Base-by-base conservation (phyloP, 306 rosid species). In the Prinsepia uniflora region DNA sequence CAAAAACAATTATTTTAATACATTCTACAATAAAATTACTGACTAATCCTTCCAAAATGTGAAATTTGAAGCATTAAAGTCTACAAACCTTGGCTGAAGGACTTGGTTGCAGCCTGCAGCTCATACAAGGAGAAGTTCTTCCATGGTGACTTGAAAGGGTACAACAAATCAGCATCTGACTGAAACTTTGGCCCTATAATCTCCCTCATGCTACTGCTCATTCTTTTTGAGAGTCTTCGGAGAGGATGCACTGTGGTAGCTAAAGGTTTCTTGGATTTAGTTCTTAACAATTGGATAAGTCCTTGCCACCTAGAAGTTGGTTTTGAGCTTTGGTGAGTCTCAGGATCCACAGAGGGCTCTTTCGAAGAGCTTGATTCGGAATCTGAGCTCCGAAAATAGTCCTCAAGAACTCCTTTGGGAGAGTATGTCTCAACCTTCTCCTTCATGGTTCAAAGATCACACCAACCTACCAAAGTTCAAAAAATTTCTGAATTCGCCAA, bases 371-470 rank as follows among this genome's bases (percentile, higher is more conserved):
- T 82, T 56, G 93, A 67, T 83, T 91, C 97, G 15, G 93, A 86
- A 63, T 87, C 96, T 18, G 97, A 85, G 79, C 96, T 89, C 74
- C 75, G 82, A 48, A 95, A 87, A 70, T 87, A 95, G 79, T 91
- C 99, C 81, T 91, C 96, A 12, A 95, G 91, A 71, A 95, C 86
- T 57, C 96, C 90, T 11, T 77, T 75, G 44, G 99, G 97, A 6
- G 97, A 85, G 63, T 17, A 72, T 10, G 77, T 82, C 72, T 84
- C 90, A 39, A 71, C 89, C 55, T 83, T 88, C 74, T 89, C 89
- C 81, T 86, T 84, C 96, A 91, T 91, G 18, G 40, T 76, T 53
- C 22, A 66, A 57, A 55, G 46, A 67, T 34, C 62, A 73, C 11
- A 53, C n/a, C 72, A 62, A 70, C 62, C 88, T 68, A 66, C 60